phyloP scores from a whole-genome alignment of 495 filamentous ascomycete species.

The Xylaria flabelliformis region DNA sequence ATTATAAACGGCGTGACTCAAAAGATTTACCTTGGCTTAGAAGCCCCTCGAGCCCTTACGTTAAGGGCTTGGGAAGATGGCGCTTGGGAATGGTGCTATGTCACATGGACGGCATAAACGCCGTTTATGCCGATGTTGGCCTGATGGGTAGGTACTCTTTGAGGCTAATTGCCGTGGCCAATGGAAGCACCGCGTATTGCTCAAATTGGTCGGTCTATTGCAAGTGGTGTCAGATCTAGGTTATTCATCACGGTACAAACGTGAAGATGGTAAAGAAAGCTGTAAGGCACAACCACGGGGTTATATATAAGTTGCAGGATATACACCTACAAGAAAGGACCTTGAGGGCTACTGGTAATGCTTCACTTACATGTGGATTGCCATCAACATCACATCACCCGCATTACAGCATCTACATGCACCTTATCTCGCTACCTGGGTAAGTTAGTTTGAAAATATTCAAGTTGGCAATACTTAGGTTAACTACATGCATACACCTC shows the following conservation, averaged over 20 bases:
- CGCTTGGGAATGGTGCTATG: background rate
- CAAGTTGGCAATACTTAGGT: too few species aligned
- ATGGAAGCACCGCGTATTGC: background rate
- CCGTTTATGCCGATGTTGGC: constrained; percentile 5
- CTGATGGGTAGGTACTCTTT: background rate
- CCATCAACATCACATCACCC: background rate
- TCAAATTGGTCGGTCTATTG: background rate
- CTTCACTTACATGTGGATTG: background rate
- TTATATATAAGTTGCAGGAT: background rate
- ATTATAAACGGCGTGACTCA: constrained; percentile 12
- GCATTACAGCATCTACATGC: background rate
- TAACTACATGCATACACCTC: too few species aligned
- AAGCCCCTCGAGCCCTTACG: background rate
- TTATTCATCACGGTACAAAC: background rate
- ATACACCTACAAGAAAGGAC: background rate
- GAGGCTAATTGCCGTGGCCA: constrained; percentile 17
- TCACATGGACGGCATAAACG: constrained; percentile 12
- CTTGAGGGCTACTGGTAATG: constrained; percentile 1
- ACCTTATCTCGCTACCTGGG: background rate
- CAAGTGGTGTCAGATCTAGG: background rate
- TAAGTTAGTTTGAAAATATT: too few species aligned
- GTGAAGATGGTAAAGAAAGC: background rate
- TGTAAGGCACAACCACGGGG: background rate
- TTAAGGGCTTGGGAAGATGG: background rate
- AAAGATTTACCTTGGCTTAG: constrained; percentile 5